Conservation (phyloP, 2,329 filamentous ascomycete species). For the Tolypocladium tropicale region DNA sequence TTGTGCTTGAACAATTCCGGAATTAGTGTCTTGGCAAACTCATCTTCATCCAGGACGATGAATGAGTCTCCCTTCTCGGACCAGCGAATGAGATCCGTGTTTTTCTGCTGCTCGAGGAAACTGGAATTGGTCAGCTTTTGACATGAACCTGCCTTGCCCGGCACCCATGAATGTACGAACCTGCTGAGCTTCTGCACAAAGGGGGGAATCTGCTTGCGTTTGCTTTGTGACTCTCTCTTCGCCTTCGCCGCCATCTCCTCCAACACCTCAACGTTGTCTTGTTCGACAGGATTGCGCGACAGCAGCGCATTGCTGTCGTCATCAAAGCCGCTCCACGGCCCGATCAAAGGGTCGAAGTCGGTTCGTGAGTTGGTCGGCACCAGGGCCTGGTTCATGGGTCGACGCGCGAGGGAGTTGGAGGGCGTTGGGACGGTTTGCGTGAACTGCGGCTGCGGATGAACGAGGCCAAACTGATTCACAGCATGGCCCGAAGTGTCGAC, state of each 20-base stretch:
- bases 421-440: constrained; percentile 21
- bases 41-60: constrained; percentile 92
- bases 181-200: constrained; percentile 98
- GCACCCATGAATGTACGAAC: constrained; percentile 38
- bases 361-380: constrained; percentile 30
- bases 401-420: constrained; percentile 41
- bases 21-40: constrained; percentile 94
- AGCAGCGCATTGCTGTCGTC: constrained; percentile 28
- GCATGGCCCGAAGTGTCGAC: constrained; percentile 22
- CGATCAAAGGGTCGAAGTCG: constrained; percentile 26
- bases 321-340: constrained; percentile 31
- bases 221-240: constrained; percentile 79
- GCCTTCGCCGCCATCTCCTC: constrained; percentile 72
- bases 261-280: constrained; percentile 67
- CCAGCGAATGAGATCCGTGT: constrained; percentile 93
- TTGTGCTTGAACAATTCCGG: constrained; percentile 99
- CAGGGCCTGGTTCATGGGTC: constrained; percentile 40
- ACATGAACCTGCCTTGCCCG: background rate
- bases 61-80: constrained; percentile 95
- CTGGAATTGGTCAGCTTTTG: constrained; percentile 32
- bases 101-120: constrained; percentile 86
- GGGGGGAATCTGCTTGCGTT: constrained; percentile 90
- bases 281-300: constrained; percentile 30
- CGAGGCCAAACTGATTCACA: constrained; percentile 27
- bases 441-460: constrained; percentile 24